A percentile compares a stretch with the other conserved stretches of the same genome.
These are phyloP conservation scores for Clohesyomyces aquaticus DNA, from an alignment of 495 filamentous ascomycete species.

Conservation along the genomic window DNA sequence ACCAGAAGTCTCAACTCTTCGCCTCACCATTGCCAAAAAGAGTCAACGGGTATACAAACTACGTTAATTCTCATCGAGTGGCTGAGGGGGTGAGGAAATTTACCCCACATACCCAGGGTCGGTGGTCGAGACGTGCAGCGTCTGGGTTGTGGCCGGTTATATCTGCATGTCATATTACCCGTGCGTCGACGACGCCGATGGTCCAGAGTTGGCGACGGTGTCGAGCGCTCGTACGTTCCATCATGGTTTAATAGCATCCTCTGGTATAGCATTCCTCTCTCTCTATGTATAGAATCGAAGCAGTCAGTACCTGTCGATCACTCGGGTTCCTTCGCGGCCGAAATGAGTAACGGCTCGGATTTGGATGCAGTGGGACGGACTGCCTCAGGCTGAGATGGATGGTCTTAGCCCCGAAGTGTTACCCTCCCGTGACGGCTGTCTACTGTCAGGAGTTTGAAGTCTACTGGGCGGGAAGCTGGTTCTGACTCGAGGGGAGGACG, in stretches of 20 bases:
- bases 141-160: conserved; percentile 23
- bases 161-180: conserved; percentile 20
- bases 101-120: not conserved
- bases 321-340: not conserved
- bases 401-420: not conserved
- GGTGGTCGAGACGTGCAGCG: conserved; percentile 18
- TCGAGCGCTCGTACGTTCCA: not conserved
- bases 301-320: not conserved
- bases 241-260: not conserved
- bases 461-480: not conserved
- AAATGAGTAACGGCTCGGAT: not conserved
- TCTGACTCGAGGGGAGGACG: not conserved
- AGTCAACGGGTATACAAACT: conserved; percentile 7
- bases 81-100: conserved; percentile 4
- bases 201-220: conserved; percentile 6
- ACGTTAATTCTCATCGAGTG: conserved; percentile 16
- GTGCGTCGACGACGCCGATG: conserved; percentile 12
- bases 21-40: conserved; percentile 26
- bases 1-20: conserved; percentile 12
- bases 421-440: not conserved
- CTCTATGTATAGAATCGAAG: not conserved
- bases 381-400: not conserved
- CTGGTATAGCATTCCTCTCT: not conserved
- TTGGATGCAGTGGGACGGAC: not conserved
- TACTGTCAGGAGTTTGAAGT: not conserved